Percentiles rank a stretch among this genome's conserved stretches.
Conservation (phyloP, 1,284 basidiomycete genomes). For the Sanghuangporus weigelae region DNA sequence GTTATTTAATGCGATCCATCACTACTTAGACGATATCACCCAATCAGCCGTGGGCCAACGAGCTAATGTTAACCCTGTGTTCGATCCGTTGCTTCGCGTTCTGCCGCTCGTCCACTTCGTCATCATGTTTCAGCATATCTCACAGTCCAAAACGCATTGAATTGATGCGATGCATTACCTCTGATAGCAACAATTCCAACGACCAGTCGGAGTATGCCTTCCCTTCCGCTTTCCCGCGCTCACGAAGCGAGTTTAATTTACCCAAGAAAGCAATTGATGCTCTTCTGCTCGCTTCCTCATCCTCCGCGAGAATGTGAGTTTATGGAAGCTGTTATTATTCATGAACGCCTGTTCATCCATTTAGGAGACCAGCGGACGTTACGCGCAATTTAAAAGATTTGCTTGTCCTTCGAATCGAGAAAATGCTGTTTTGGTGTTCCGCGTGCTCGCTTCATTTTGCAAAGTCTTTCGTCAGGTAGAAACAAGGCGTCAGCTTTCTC, state of each 20-base stretch:
- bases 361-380: not conserved
- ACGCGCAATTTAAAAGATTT: not conserved
- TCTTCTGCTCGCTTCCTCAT: not conserved
- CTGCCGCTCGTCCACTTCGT: too few relatives aligned
- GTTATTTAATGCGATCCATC: too few relatives aligned
- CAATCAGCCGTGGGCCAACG: too few relatives aligned
- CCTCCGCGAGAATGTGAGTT: not conserved
- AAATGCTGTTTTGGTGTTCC: too few relatives aligned
- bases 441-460: too few relatives aligned
- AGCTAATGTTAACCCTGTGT: too few relatives aligned
- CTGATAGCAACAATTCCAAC: not conserved
- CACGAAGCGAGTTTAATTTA: not conserved
- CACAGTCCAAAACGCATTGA: not conserved
- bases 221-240: not conserved
- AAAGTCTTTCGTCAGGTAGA: too few relatives aligned
- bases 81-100: too few relatives aligned
- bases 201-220: not conserved
- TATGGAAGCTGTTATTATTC: not conserved
- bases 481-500: too few relatives aligned
- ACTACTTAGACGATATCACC: too few relatives aligned
- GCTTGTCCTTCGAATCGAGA: not conserved
- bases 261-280: not conserved
- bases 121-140: not conserved
- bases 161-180: not conserved
- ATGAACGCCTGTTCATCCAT: not conserved